phyloP scores from a whole-genome alignment of 1,139 yeast genomes.

The Diutina pseudorugosa region DNA sequence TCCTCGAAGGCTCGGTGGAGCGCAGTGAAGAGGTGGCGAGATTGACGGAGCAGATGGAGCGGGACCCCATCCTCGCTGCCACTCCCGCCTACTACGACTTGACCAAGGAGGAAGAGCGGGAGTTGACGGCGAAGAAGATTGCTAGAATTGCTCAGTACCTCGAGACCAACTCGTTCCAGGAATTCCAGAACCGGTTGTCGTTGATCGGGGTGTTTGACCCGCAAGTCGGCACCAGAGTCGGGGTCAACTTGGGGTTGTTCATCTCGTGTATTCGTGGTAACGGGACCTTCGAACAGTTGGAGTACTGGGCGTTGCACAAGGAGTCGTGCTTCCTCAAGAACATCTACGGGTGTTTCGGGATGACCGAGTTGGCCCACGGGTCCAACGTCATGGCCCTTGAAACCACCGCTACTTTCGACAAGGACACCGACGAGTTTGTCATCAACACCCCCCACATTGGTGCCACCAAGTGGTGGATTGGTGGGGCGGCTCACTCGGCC shows the following conservation, averaged over 20 bases:
- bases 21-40: conserved; percentile 18
- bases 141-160: conserved; percentile 26
- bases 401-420: conserved; percentile 76
- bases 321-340: conserved; percentile 58
- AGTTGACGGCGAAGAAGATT: conserved; percentile 23
- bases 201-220: conserved; percentile 18
- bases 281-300: conserved; percentile 34
- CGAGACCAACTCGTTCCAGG: conserved; percentile 24
- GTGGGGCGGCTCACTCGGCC: conserved; percentile 93
- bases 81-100: conserved; percentile 25
- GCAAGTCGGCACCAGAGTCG: conserved; percentile 17
- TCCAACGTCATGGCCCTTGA: conserved; percentile 91
- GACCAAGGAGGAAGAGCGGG: conserved; percentile 25
- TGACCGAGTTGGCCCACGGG: conserved; percentile 94
- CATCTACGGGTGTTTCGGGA: conserved; percentile 83
- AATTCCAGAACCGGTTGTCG: conserved; percentile 27
- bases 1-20: conserved; percentile 27
- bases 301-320: conserved; percentile 64
- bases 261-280: conserved; percentile 20
- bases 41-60: conserved; percentile 27
- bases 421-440: conserved; percentile 49
- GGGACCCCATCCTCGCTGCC: conserved; percentile 29
- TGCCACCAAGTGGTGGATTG: conserved; percentile 98
- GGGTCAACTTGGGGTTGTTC: conserved; percentile 21
- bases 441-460: conserved; percentile 83